Evolutionary conservation across 2,329 filamentous ascomycete species (phyloP).

Genomic region (Exophiala sp.): DNA sequence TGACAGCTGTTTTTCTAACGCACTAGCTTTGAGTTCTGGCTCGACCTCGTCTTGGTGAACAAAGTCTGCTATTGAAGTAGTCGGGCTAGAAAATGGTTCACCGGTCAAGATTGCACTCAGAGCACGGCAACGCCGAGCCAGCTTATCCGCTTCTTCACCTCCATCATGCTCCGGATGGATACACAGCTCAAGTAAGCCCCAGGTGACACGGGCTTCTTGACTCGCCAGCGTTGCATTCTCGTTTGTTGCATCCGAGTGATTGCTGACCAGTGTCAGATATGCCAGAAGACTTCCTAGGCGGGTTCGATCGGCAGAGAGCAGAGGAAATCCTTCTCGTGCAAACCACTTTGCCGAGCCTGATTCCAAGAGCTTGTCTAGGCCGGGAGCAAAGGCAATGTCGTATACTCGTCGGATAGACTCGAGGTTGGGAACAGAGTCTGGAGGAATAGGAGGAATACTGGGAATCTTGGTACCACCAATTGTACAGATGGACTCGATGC

Average conservation of each 20-base stretch:
- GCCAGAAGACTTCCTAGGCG: conserved; percentile 65
- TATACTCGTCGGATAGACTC: conserved; percentile 71
- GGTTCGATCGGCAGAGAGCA: conserved; percentile 53
- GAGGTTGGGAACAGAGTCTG: conserved; percentile 51
- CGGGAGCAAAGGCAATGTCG: conserved; percentile 70
- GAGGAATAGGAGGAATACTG: conserved; percentile 53
- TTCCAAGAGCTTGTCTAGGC: conserved; percentile 74
- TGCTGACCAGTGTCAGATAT: conserved; percentile 51
- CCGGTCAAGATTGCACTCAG: conserved; percentile 26
- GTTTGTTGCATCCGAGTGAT: conserved; percentile 17
- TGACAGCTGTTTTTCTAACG: conserved; percentile 51
- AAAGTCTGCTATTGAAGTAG: conserved; percentile 27
- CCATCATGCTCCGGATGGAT: conserved; percentile 35
- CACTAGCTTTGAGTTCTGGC: conserved; percentile 28
- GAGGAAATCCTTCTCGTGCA: conserved; percentile 51
- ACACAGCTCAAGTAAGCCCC: conserved; percentile 56
- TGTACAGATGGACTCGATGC: conserved; percentile 68
- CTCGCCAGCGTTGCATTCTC: conserved; percentile 26
- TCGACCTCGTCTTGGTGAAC: conserved; percentile 27
- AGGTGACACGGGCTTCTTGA: conserved; percentile 49
- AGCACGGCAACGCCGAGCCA: conserved; percentile 28
- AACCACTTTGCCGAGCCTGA: conserved; percentile 67
- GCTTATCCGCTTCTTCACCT: conserved; percentile 31
- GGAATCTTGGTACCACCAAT: conserved; percentile 49
- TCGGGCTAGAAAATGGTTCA: conserved; percentile 23